Base-by-base conservation (phyloP, 2,329 filamentous ascomycete genomes). In the Macroventuria anomochaeta region DNA sequence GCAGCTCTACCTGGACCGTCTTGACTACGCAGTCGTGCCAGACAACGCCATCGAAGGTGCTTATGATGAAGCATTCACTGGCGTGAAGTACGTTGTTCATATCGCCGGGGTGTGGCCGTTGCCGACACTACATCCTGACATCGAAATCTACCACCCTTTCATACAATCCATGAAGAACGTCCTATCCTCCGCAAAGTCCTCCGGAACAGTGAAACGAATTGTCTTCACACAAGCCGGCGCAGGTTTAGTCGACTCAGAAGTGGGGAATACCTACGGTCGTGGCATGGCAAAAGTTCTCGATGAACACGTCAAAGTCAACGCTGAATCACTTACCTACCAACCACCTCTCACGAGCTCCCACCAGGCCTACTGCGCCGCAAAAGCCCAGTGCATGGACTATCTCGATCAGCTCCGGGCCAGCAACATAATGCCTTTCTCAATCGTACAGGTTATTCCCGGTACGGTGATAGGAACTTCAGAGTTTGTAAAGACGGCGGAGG, bases 181-280 rank as follows among this genome's bases (percentile, higher is more conserved):
- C 11, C 49, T 73, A 5, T 56, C 59, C 1, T 68, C 70, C n/a
- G 64, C 67, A 0, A 40, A 66, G 3, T 62, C 64, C 6, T 59
- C 62, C 4, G 57, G 55, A 4, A 69, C 65, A 1, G 64, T 73
- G 1, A 64, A 51, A 15, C 59, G 70, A 1, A 53, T 73, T 2
- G 69, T 73, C 0, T 69, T 74, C 40, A 73, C 71, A 0, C 70
- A 74, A 55, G 70, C 71, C 2, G 71, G 69, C 4, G 71, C 71
- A 8, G 70, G 62, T 0, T 55, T 74, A 2, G 65, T 73, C 7
- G 64, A 68, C 42, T 66, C 68, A 6, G 64, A 70, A 44, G 64
- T 69, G n/a, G 69, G 69, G 3, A 66, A 72, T 39, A 68, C 66
- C 3, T 44, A 69, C 3, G 71, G 70, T 3, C 69, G 57, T 10